phyloP scores from a whole-genome alignment of 352 stramenopile species.

The Phytophthora brassicae region DNA sequence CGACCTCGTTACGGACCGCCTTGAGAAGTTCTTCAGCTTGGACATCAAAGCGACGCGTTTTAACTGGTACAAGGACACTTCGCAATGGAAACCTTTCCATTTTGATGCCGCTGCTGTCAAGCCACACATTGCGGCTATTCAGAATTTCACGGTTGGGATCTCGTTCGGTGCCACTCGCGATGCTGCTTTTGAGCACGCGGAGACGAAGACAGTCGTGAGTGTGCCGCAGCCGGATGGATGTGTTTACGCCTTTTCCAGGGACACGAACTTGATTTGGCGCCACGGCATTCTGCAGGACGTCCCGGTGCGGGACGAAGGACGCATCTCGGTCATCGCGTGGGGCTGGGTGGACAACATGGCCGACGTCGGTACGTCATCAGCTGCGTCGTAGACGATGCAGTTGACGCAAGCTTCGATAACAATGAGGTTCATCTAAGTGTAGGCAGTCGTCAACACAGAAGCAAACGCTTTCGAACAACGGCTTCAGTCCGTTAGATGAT shows the following conservation, averaged over 20 bases:
- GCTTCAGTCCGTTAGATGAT: constrained; percentile 7
- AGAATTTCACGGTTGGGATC: constrained; percentile 96
- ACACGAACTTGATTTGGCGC: constrained; percentile 94
- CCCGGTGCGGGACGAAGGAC: constrained; percentile 84
- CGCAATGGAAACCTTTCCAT: constrained; percentile 94
- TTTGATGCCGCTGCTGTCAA: constrained; percentile 94
- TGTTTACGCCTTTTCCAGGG: constrained; percentile 91
- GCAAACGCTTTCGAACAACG: constrained; percentile 6
- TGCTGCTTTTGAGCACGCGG: constrained; percentile 89
- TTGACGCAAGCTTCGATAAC: not conserved
- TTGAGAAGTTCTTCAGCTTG: constrained; percentile 90
- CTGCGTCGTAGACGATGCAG: constrained; percentile 12
- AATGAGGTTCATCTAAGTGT: not conserved
- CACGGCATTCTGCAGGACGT: constrained; percentile 90
- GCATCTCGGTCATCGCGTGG: constrained; percentile 95
- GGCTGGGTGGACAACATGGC: constrained; percentile 82
- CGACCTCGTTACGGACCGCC: constrained; percentile 72
- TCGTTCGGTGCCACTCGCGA: constrained; percentile 92
- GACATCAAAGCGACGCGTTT: constrained; percentile 91
- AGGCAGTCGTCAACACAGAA: not conserved
- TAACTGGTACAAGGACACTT: constrained; percentile 95
- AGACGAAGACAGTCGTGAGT: constrained; percentile 86
- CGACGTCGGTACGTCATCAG: constrained; percentile 22
- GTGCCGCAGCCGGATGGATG: constrained; percentile 93
- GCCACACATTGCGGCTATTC: constrained; percentile 86